A percentile compares a stretch with the other conserved stretches of the same genome.
phyloP scores from a whole-genome alignment of 768 basidiomycete genomes.

The Crassisporium funariophilum region DNA sequence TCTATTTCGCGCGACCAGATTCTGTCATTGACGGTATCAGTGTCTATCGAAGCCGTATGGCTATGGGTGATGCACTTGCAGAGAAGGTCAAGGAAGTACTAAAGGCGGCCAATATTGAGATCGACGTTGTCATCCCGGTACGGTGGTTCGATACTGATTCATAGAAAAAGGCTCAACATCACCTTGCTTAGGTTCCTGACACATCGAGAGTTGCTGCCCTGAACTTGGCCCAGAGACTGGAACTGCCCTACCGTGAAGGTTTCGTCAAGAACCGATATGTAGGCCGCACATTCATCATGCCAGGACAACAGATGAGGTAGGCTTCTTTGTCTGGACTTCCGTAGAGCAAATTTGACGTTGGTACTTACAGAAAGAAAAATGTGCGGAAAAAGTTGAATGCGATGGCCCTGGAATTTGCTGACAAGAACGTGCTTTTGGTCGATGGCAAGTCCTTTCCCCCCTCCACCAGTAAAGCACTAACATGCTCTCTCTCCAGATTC shows the following conservation, averaged over 20 bases:
- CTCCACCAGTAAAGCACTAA: neutral
- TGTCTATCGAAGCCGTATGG: constrained; percentile 97
- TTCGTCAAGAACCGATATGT: constrained; percentile 99
- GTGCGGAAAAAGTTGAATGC: constrained; percentile 95
- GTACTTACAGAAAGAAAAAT: constrained; percentile 88
- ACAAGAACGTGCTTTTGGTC: constrained; percentile 92
- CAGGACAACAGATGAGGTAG: constrained; percentile 93
- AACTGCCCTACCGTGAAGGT: constrained; percentile 93
- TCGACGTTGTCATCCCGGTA: constrained; percentile 97
- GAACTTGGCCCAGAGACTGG: constrained; percentile 88
- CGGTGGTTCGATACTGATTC: too few species aligned
- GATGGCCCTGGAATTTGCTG: constrained; percentile 95
- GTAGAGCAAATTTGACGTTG: constrained; percentile 1
- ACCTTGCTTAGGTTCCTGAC: constrained; percentile 74
- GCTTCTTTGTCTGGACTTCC: neutral
- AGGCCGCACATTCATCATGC: constrained; percentile 99
- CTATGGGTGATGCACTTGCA: constrained; percentile 96
- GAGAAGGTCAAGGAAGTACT: constrained; percentile 82
- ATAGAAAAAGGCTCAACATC: too few species aligned
- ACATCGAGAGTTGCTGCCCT: constrained; percentile 95
- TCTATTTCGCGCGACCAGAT: constrained; percentile 98
- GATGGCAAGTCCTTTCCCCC: constrained; percentile 63
- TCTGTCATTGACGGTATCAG: constrained; percentile 97
- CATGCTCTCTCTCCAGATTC: constrained; percentile 62
- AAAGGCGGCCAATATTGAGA: constrained; percentile 60